Conservation (phyloP, 108 stramenopile genomes). For the Fragilariopsis cylindrus region DNA sequence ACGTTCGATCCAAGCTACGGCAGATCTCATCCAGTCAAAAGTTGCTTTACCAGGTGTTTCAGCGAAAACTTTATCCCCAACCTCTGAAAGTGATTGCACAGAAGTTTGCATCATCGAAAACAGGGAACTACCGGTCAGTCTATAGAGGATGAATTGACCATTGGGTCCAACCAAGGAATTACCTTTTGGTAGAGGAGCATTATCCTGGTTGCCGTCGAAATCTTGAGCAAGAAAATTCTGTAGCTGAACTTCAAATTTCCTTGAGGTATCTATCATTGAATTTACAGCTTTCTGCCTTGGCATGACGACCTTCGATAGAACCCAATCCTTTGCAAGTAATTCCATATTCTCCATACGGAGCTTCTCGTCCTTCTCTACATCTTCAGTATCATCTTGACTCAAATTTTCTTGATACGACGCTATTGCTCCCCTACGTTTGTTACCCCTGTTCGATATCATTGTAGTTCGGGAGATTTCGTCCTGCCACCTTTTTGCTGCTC, state of each 20-base stretch:
- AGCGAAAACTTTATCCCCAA: constrained; percentile 52
- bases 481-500: constrained; percentile 59
- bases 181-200: constrained; percentile 56
- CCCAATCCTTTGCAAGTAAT: constrained; percentile 29
- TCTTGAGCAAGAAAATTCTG: constrained; percentile 55
- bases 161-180: constrained; percentile 58
- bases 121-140: constrained; percentile 64
- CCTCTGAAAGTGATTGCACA: constrained; percentile 36
- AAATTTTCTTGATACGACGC: neutral
- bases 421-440: constrained; percentile 33
- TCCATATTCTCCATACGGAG: constrained; percentile 31
- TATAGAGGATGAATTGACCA: constrained; percentile 67
- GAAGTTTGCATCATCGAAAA: constrained; percentile 44
- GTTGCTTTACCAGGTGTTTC: constrained; percentile 68
- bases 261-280: constrained; percentile 40
- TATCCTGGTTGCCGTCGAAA: constrained; percentile 50
- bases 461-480: constrained; percentile 43
- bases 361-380: constrained; percentile 12
- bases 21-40: constrained; percentile 69
- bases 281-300: constrained; percentile 52
- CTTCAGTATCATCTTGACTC: constrained; percentile 8
- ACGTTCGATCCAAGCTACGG: constrained; percentile 66
- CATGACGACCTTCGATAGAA: constrained; percentile 52
- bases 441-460: constrained; percentile 46
- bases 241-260: constrained; percentile 48